These are phyloP conservation scores for Naganishia onofrii DNA, from an alignment of 768 basidiomycete genomes.

Conservation along the genomic window DNA sequence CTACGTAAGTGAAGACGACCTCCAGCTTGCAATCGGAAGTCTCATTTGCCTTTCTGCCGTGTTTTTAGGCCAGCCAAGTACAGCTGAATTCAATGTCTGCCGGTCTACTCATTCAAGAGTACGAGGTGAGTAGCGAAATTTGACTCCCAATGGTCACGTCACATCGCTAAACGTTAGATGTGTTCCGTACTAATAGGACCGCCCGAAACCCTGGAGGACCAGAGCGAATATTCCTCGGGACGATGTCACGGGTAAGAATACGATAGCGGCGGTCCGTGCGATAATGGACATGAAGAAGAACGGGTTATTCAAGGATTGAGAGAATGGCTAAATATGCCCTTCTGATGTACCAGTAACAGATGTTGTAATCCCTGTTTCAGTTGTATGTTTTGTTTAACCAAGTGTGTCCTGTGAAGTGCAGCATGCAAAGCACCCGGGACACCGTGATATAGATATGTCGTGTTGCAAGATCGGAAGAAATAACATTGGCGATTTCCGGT, in stretches of 20 bases:
- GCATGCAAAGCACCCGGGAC: too few species aligned
- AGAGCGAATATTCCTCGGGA: slow-evolving; percentile 7
- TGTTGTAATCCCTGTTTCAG: too few species aligned
- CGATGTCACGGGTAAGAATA: slow-evolving; percentile 14
- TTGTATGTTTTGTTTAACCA: too few species aligned
- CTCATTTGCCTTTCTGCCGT: neutral
- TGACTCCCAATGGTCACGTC: too few species aligned
- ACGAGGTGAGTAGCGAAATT: slow-evolving; percentile 10
- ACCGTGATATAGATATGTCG: too few species aligned
- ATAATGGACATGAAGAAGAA: slow-evolving; percentile 5
- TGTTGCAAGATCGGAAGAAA: too few species aligned
- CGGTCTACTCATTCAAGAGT: slow-evolving; percentile 12
- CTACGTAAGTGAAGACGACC: neutral
- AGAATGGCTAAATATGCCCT: neutral
- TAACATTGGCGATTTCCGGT: too few species aligned
- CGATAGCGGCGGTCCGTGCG: slow-evolving; percentile 2
- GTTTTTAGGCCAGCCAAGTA: slow-evolving; percentile 2
- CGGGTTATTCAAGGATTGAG: slow-evolving; percentile 7
- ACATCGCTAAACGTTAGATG: neutral
- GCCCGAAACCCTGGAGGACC: slow-evolving; percentile 14
- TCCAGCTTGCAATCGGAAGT: neutral
- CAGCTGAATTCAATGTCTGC: slow-evolving; percentile 14
- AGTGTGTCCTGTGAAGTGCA: too few species aligned
- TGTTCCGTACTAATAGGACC: neutral
- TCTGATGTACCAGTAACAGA: neutral